Evolutionary conservation across 179 eudicot species (phyloP), one percentile per base, ranked within the genome.

Genomic region (Drosera spatulata): DNA sequence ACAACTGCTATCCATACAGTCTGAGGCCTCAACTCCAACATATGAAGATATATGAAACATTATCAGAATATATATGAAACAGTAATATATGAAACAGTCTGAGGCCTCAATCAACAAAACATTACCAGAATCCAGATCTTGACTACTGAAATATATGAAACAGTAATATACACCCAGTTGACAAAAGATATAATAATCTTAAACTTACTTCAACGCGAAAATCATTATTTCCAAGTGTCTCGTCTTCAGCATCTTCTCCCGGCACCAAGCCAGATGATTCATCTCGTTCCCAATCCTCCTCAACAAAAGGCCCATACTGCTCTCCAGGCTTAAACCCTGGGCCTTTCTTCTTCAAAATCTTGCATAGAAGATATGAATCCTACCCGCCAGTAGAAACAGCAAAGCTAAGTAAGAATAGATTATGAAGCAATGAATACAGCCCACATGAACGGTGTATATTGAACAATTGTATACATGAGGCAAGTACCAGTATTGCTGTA

Each of bases 261-360:
- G 95, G 96, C 62, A 88, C 77, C 44, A 91, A 55, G 55, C 79
- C 61, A 40, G 77, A 65, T n/a, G 33, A 22, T 22, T 76, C 80
- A 56, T 84, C 85, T 59, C 77, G 81, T 67, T 80, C 87, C 98
- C 98, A 91, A 63, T 91, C 98, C 81, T 91, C 98, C 59, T 88
- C 96, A 62, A 91, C 66, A 78, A 91, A 91, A 10, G 98, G 98
- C 56, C 96, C 98, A 78, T 91, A 91, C 44, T 94, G 85, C 70
- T 88, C 95, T 68, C 95, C 96, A 67, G 87, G 89, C 55, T 94
- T 94, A 44, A 94, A 94, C 50, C 98, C 98, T 41, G 89, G 78
- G 58, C 98, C 98, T 72, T 95, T 88, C 74, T 91, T 91, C 77
- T 88, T 86, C 64, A 91, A 91, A 60, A 91, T 91, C 77, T 94